Conservation (phyloP, 371 early-diverging fungal genomes). For the Vairimorpha apis region DNA sequence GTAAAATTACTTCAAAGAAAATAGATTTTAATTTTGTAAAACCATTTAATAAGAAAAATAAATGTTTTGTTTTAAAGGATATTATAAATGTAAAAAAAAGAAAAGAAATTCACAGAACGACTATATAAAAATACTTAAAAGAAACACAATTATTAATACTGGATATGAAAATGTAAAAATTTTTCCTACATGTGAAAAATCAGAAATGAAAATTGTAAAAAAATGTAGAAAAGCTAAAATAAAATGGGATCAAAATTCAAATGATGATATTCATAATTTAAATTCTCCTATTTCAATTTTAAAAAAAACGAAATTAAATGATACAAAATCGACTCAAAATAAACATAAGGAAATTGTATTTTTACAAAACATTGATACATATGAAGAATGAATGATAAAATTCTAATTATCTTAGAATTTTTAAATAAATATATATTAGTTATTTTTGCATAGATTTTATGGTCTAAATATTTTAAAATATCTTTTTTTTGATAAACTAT, state of each 20-base stretch:
- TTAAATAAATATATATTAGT: no score
- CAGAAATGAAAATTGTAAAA: neutral
- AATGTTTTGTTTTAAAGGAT: neutral
- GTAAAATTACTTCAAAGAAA: no score
- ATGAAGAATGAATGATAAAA: no score
- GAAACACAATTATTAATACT: conserved; percentile 30
- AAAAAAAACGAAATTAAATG: neutral
- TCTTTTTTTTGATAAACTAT: no score
- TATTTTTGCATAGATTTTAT: no score
- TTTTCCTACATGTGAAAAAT: conserved; percentile 1
- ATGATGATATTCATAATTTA: neutral
- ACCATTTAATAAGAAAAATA: neutral
- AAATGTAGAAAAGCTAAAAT: neutral
- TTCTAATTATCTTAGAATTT: no score
- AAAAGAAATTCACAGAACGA: neutral
- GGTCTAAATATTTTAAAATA: no score
- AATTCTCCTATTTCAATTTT: neutral
- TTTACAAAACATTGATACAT: conserved; percentile 4
- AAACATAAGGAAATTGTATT: conserved; percentile 5
- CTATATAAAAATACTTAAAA: conserved; percentile 11
- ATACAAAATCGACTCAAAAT: neutral
- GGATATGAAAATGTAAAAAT: conserved; percentile 32
- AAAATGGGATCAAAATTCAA: neutral
- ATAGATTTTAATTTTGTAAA: conserved; percentile 5
- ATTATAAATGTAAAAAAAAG: neutral